These are phyloP conservation scores for Cutaneotrichosporon cutaneum DNA, from an alignment of 1,284 basidiomycete genomes.

Conservation along the genomic window DNA sequence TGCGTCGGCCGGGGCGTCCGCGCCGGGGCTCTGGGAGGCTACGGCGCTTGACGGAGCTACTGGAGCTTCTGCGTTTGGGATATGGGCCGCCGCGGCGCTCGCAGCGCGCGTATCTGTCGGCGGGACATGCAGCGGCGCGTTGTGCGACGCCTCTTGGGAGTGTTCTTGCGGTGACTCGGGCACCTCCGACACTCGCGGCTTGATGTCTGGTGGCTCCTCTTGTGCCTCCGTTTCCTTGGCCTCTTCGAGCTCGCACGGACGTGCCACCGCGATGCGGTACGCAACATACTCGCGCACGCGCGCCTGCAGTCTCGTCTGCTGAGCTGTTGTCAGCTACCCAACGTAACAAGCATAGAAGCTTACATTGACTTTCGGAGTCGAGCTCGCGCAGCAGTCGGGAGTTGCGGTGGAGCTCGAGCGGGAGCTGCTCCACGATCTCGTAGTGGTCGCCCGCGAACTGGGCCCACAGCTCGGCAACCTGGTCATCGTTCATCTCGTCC, in stretches of 20 bases:
- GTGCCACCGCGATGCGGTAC: constrained; percentile 21
- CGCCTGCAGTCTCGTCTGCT: constrained; percentile 39
- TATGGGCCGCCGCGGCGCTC: neutral
- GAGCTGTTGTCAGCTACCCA: constrained; percentile 28
- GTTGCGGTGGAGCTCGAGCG: constrained; percentile 76
- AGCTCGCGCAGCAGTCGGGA: constrained; percentile 76
- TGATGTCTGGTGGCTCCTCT: neutral
- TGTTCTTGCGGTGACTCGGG: neutral
- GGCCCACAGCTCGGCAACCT: constrained; percentile 64
- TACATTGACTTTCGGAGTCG: constrained; percentile 70
- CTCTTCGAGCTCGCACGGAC: neutral
- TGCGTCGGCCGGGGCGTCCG: too few species aligned
- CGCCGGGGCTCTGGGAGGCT: neutral
- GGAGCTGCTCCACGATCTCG: constrained; percentile 82
- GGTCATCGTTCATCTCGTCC: constrained; percentile 28
- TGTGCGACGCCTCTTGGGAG: neutral
- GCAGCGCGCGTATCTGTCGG: neutral
- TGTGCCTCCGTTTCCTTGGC: neutral
- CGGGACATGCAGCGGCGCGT: neutral
- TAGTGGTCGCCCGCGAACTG: constrained; percentile 73
- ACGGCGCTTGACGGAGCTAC: too few species aligned
- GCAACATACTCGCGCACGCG: constrained; percentile 43
- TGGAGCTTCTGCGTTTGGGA: neutral
- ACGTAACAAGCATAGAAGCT: constrained; percentile 57
- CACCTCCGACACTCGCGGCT: neutral